Percentiles rank a stretch among this genome's conserved stretches.
phyloP scores from a whole-genome alignment of 768 basidiomycete species.

The Trametes meyenii region DNA sequence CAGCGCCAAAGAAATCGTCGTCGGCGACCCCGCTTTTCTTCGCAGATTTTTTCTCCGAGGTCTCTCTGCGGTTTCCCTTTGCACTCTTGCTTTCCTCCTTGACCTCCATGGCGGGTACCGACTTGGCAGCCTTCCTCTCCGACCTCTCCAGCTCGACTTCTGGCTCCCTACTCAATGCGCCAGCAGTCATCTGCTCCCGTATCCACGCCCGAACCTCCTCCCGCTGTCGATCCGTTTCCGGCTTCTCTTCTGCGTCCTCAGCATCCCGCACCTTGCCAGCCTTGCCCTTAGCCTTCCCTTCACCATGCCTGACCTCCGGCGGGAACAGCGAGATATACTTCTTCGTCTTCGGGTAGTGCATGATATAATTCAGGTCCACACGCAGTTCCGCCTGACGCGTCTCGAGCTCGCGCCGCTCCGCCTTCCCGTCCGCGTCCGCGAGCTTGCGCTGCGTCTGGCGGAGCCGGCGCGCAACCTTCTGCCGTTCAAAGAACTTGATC shows the following conservation, averaged over 20 bases:
- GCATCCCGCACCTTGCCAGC: background rate
- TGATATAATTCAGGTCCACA: slow-evolving; percentile 89
- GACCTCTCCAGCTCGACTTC: slow-evolving; percentile 45
- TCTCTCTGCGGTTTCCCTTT: background rate
- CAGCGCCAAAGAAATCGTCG: slow-evolving; percentile 38
- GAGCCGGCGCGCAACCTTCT: slow-evolving; percentile 82
- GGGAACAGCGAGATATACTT: slow-evolving; percentile 94
- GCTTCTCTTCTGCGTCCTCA: slow-evolving; percentile 19
- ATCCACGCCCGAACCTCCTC: slow-evolving; percentile 64
- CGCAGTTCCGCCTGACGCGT: slow-evolving; percentile 61
- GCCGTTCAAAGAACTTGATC: slow-evolving; percentile 93
- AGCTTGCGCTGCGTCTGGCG: slow-evolving; percentile 64
- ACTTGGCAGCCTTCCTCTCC: background rate
- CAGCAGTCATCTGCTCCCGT: slow-evolving; percentile 57
- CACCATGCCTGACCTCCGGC: slow-evolving; percentile 52
- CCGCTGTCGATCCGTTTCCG: slow-evolving; percentile 51
- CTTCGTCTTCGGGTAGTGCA: slow-evolving; percentile 84
- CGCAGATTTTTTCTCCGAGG: background rate
- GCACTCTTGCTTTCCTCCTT: background rate
- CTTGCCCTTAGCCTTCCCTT: slow-evolving; percentile 24
- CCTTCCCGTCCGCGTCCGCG: slow-evolving; percentile 36
- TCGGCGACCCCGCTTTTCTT: slow-evolving; percentile 18
- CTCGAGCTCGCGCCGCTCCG: slow-evolving; percentile 43
- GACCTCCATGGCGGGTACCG: background rate
- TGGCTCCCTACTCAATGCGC: slow-evolving; percentile 61